A percentile compares a stretch with the other conserved stretches of the same genome.
phyloP scores from a whole-genome alignment of 805 yeast genomes.

The Ogataea neopini region DNA sequence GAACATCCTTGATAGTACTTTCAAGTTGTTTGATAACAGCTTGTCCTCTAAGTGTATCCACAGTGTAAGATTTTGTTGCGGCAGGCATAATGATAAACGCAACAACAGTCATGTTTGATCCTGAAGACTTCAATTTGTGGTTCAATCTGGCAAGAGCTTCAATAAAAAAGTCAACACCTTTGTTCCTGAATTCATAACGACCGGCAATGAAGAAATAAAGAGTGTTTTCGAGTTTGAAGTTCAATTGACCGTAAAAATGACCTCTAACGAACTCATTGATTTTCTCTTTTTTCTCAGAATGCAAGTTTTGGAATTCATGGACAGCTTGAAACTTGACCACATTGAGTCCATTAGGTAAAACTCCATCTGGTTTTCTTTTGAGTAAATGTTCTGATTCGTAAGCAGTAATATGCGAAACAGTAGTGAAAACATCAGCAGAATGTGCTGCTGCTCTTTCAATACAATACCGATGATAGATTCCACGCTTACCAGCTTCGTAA shows the following conservation, averaged over 20 bases:
- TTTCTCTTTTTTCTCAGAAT: slow-evolving; percentile 86
- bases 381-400: slow-evolving; percentile 89
- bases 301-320: slow-evolving; percentile 96
- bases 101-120: slow-evolving; percentile 89
- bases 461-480: slow-evolving; percentile 95
- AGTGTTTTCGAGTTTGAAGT: slow-evolving; percentile 92
- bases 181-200: slow-evolving; percentile 92
- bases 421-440: slow-evolving; percentile 93
- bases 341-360: slow-evolving; percentile 92
- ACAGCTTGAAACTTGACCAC: slow-evolving; percentile 96
- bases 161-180: slow-evolving; percentile 94
- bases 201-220: slow-evolving; percentile 96
- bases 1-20: slow-evolving; percentile 84
- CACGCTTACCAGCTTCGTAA: slow-evolving; percentile 96
- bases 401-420: slow-evolving; percentile 97
- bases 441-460: slow-evolving; percentile 96
- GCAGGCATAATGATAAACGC: slow-evolving; percentile 99
- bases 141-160: slow-evolving; percentile 91
- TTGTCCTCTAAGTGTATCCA: slow-evolving; percentile 93
- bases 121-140: slow-evolving; percentile 76
- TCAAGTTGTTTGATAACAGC: slow-evolving; percentile 93
- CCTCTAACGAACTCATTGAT: slow-evolving; percentile 95
- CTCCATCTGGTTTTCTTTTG: slow-evolving; percentile 97
- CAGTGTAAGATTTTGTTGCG: slow-evolving; percentile 88
- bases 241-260: slow-evolving; percentile 95